These are phyloP conservation scores for Eucalyptus marginata DNA, from an alignment of 345 rosid species.

Conservation along the genomic window DNA sequence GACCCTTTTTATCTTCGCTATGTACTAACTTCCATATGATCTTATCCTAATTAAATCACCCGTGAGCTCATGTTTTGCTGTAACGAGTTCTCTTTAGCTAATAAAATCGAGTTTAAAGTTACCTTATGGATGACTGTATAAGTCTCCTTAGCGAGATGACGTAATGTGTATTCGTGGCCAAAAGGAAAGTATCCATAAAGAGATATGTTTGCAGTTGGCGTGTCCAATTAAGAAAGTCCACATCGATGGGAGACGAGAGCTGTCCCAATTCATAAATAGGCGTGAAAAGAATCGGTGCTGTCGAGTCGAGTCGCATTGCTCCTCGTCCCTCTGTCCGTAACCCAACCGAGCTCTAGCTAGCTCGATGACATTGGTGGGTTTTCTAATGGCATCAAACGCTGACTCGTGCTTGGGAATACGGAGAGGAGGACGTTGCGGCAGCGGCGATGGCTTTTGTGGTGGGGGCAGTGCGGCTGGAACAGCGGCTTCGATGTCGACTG, in stretches of 20 bases:
- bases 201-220: neutral
- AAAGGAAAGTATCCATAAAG: neutral
- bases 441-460: neutral
- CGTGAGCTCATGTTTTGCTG: neutral
- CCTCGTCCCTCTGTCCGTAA: neutral
- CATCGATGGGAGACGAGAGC: neutral
- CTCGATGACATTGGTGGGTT: neutral
- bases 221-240: neutral
- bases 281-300: neutral
- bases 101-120: neutral
- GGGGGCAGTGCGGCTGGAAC: neutral
- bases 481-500: neutral
- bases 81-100: neutral
- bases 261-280: neutral
- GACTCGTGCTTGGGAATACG: neutral
- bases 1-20: neutral
- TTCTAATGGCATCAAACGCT: neutral
- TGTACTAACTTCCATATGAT: neutral
- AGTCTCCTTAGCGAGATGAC: neutral
- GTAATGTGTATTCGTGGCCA: neutral
- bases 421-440: accelerated
- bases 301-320: neutral
- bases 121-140: neutral
- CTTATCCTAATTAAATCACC: neutral
- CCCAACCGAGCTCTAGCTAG: neutral